A percentile compares a stretch with the other conserved stretches of the same genome.
Evolutionary conservation across 495 filamentous ascomycete genomes (phyloP).

Genomic region (Corynascus novoguineensis): DNA sequence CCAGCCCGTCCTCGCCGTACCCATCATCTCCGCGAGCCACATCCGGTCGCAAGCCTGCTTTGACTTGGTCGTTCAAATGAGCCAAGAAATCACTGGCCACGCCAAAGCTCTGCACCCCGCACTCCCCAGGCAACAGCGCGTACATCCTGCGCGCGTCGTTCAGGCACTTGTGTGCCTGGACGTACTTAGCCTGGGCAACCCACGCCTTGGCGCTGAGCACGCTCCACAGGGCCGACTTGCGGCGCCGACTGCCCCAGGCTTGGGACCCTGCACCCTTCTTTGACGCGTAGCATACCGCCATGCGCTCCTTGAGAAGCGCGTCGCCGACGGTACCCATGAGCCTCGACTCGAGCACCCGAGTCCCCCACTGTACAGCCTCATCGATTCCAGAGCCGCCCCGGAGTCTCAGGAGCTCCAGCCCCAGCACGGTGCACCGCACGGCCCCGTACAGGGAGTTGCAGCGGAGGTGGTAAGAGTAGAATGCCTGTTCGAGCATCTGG

Average conservation of each 20-base stretch:
- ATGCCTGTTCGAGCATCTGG: slow-evolving; percentile 77
- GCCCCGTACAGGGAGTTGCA: slow-evolving; percentile 69
- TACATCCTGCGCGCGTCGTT: slow-evolving; percentile 68
- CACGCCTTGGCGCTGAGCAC: slow-evolving; percentile 77
- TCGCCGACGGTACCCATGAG: slow-evolving; percentile 68
- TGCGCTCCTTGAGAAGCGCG: slow-evolving; percentile 74
- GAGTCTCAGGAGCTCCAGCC: slow-evolving; percentile 73
- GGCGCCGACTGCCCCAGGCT: slow-evolving; percentile 60
- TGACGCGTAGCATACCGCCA: slow-evolving; percentile 75
- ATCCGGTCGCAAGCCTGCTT: slow-evolving; percentile 43
- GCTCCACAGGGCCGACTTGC: slow-evolving; percentile 90
- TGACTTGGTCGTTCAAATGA: slow-evolving; percentile 54
- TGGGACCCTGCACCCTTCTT: slow-evolving; percentile 58
- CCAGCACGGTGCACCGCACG: slow-evolving; percentile 67
- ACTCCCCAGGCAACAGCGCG: slow-evolving; percentile 49
- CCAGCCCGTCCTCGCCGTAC: slow-evolving; percentile 31
- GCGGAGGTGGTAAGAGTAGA: slow-evolving; percentile 85
- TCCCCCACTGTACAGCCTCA: slow-evolving; percentile 81
- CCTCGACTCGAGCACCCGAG: slow-evolving; percentile 68
- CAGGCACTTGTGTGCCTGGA: slow-evolving; percentile 65
- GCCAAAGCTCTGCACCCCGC: slow-evolving; percentile 50
- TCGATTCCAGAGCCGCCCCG: slow-evolving; percentile 75
- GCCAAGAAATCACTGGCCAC: slow-evolving; percentile 60
- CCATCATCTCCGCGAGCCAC: slow-evolving; percentile 25
- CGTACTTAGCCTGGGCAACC: slow-evolving; percentile 62